These are phyloP conservation scores for Mycocentrospora acerina DNA, from an alignment of 2,329 filamentous ascomycete species.

Conservation along the genomic window DNA sequence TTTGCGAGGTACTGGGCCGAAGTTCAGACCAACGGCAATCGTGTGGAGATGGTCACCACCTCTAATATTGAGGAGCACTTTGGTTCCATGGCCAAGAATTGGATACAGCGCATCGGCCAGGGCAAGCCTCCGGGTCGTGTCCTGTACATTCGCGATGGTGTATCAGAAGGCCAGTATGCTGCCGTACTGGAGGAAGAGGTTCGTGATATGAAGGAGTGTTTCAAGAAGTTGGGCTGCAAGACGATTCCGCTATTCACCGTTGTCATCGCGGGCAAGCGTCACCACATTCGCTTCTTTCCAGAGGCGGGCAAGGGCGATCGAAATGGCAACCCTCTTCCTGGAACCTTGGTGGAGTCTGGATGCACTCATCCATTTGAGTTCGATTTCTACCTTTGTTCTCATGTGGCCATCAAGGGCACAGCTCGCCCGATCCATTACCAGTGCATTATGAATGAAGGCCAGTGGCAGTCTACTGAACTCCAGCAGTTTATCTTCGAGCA, in stretches of 20 bases:
- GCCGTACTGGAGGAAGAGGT: constrained; percentile 82
- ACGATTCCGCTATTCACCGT: constrained; percentile 71
- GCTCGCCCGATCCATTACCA: constrained; percentile 91
- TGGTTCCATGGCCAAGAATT: constrained; percentile 62
- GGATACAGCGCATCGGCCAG: constrained; percentile 59
- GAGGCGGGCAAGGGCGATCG: constrained; percentile 62
- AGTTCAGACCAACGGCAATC: constrained; percentile 79
- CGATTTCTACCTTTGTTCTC: constrained; percentile 76
- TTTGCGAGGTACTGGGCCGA: constrained; percentile 73
- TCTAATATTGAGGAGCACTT: constrained; percentile 69
- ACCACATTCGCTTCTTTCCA: constrained; percentile 92
- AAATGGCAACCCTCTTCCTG: constrained; percentile 81
- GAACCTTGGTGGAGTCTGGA: constrained; percentile 83
- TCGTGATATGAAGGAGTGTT: constrained; percentile 63
- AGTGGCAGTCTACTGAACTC: constrained; percentile 66
- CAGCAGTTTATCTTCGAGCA: constrained; percentile 93
- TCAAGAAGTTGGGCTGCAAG: constrained; percentile 48
- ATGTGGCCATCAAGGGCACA: constrained; percentile 88
- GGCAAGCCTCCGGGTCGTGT: constrained; percentile 68
- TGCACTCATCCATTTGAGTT: constrained; percentile 90
- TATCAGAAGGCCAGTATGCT: constrained; percentile 74
- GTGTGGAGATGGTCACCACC: constrained; percentile 74
- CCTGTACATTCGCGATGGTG: constrained; percentile 88
- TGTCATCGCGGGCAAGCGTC: constrained; percentile 87
- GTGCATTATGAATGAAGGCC: constrained; percentile 79